Evolutionary conservation across 345 rosid species (phyloP).

Genomic region (Crucihimalaya himalaica): DNA sequence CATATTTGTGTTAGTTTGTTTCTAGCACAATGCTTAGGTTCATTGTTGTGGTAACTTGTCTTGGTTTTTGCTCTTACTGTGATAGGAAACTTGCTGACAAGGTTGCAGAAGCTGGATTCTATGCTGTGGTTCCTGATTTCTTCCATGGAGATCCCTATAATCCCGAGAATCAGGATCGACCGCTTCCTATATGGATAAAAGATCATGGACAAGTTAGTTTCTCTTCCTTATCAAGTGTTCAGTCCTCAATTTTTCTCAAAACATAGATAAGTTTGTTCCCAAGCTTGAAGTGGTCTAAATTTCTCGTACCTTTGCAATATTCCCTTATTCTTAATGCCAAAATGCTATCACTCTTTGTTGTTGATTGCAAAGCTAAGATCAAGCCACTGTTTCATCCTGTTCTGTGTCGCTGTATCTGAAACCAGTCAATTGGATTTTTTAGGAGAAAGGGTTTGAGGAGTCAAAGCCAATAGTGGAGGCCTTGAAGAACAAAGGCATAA

Average conservation of each 20-base stretch:
- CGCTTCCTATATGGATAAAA: slow-evolving; percentile 58
- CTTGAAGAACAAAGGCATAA: slow-evolving; percentile 60
- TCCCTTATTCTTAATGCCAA: background rate
- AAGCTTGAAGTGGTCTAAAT: background rate
- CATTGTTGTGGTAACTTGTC: background rate
- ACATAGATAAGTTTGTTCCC: background rate
- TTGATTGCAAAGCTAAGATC: background rate
- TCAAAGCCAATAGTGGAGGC: slow-evolving; percentile 62
- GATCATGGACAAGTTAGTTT: slow-evolving; percentile 66
- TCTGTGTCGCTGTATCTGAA: background rate
- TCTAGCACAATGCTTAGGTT: background rate
- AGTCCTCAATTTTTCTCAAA: background rate
- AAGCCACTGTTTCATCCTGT: background rate
- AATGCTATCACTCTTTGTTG: background rate
- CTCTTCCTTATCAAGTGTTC: slow-evolving; percentile 37
- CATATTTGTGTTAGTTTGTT: background rate
- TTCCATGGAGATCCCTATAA: slow-evolving; percentile 62
- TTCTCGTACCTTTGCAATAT: background rate
- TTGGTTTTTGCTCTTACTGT: slow-evolving; percentile 2
- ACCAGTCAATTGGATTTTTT: slow-evolving; percentile 1
- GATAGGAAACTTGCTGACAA: slow-evolving; percentile 78
- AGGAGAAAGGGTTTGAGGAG: slow-evolving; percentile 82
- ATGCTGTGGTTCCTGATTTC: slow-evolving; percentile 71
- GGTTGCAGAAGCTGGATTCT: slow-evolving; percentile 71
- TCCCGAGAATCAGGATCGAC: slow-evolving; percentile 46